These are phyloP conservation scores for Pseudogymnoascus sp. DNA, from an alignment of 2,329 filamentous ascomycete species.

Conservation along the genomic window DNA sequence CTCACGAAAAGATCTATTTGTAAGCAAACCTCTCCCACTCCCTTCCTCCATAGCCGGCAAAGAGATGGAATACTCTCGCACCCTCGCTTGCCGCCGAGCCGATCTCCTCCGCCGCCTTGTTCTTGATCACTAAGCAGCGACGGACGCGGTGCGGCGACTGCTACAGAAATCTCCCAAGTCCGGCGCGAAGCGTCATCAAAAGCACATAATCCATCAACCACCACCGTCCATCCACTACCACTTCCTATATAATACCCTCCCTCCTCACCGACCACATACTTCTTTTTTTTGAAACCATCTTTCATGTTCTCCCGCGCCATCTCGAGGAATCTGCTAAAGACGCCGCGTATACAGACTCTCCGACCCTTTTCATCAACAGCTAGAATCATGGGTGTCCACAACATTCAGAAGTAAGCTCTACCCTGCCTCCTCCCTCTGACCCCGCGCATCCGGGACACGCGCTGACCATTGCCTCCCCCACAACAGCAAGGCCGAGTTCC, in stretches of 20 bases:
- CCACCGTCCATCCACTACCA: neutral
- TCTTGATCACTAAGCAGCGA: neutral
- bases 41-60: neutral
- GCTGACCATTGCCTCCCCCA: conserved; percentile 17
- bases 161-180: neutral
- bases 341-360: conserved; percentile 4
- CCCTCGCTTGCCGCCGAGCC: neutral
- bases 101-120: neutral
- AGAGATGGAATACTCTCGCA: neutral
- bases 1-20: neutral
- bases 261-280: neutral
- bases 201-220: neutral
- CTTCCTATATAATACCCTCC: neutral
- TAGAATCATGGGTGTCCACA: conserved; percentile 38
- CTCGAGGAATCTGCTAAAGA: neutral
- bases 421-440: neutral
- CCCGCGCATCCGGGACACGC: neutral
- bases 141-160: neutral
- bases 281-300: neutral
- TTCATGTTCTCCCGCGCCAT: conserved; percentile 7
- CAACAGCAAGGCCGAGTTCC: conserved; percentile 50
- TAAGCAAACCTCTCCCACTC: neutral
- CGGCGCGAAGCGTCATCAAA: neutral
- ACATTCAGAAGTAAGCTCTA: conserved; percentile 31
- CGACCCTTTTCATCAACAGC: conserved; percentile 31